Evolutionary conservation across 2,329 filamentous ascomycete genomes (phyloP).

Genomic region (Penicillium vulpinum): DNA sequence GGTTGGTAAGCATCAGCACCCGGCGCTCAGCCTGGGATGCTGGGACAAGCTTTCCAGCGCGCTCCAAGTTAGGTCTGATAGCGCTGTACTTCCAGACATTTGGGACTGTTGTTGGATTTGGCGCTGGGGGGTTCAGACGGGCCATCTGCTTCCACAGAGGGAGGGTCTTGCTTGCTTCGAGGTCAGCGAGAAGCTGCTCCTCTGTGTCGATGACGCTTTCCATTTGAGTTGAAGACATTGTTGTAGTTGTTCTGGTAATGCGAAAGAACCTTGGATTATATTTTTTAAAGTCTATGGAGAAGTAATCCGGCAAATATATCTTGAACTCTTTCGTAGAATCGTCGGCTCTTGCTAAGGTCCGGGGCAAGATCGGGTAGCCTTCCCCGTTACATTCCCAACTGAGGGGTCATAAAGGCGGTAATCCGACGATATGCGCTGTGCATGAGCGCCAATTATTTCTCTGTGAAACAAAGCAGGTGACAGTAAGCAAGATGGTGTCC

Average conservation of each 20-base stretch:
- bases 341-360: background rate
- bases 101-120: constrained; percentile 47
- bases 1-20: constrained; percentile 47
- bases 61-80: constrained; percentile 37
- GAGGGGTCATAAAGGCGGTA: background rate
- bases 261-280: background rate
- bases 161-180: constrained; percentile 25
- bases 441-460: background rate
- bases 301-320: background rate
- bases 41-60: constrained; percentile 38
- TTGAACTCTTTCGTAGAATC: background rate
- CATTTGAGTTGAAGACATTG: background rate
- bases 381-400: background rate
- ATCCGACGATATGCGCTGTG: background rate
- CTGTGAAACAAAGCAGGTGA: background rate
- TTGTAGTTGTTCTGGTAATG: background rate
- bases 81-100: constrained; percentile 40
- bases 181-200: constrained; percentile 22
- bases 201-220: constrained; percentile 12
- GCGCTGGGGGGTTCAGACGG: constrained; percentile 48
- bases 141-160: constrained; percentile 55
- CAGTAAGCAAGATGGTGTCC: background rate
- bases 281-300: background rate
- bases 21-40: constrained; percentile 42
- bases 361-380: background rate